Evolutionary conservation across 2,329 filamentous ascomycete species (phyloP).

Genomic region (Aspergillus uvarum): DNA sequence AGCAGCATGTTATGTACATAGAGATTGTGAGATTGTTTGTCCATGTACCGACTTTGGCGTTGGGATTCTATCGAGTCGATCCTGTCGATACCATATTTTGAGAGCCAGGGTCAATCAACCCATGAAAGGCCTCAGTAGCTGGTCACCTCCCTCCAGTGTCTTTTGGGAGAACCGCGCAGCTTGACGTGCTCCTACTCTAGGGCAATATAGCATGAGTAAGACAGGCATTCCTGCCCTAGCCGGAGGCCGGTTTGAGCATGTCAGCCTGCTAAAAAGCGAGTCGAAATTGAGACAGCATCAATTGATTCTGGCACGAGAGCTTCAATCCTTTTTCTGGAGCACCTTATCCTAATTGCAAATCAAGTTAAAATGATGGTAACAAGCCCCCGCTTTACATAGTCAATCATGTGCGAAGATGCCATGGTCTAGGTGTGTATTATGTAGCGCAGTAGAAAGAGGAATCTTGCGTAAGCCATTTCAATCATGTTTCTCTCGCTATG

Average conservation of each 20-base stretch:
- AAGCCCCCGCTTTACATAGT: no score
- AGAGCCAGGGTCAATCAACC: background rate
- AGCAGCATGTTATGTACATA: constrained; percentile 43
- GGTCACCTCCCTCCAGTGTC: background rate
- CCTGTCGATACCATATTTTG: constrained; percentile 13
- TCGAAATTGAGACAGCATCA: background rate
- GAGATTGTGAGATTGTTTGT: constrained; percentile 36
- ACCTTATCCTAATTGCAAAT: background rate
- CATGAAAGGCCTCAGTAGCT: constrained; percentile 3
- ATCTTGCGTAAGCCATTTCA: background rate
- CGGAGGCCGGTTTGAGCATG: background rate
- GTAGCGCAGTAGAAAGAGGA: background rate
- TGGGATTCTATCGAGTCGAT: constrained; percentile 26
- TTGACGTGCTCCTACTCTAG: background rate
- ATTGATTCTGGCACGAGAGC: background rate
- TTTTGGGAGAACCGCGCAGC: background rate
- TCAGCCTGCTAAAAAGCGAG: background rate
- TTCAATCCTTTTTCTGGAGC: background rate
- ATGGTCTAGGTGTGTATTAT: no score
- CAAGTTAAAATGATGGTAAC: background rate
- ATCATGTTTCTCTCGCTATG: background rate
- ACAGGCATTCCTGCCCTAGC: background rate
- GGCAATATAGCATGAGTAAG: background rate
- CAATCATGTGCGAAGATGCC: no score
- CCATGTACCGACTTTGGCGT: constrained; percentile 38